These are phyloP conservation scores for Ophiostoma sp. DNA, from an alignment of 2,329 filamentous ascomycete genomes.

Conservation along the genomic window DNA sequence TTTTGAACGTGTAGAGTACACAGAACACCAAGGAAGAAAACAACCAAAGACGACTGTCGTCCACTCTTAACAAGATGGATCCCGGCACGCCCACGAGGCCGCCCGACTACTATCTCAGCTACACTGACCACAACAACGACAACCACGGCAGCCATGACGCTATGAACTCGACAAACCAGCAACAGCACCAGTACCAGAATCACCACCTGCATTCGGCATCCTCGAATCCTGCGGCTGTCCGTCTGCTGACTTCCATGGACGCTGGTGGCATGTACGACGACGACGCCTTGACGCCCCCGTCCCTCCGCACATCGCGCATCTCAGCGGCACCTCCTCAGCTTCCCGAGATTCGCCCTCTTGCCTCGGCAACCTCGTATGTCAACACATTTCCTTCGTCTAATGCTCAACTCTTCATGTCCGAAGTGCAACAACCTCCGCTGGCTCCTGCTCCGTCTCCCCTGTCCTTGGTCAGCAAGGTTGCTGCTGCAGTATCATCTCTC, in stretches of 20 bases:
- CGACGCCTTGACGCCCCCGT: constrained; percentile 22
- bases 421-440: neutral
- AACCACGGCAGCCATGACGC: constrained; percentile 47
- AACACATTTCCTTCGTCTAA: neutral
- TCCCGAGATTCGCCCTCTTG: constrained; percentile 35
- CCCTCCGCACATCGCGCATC: constrained; percentile 17
- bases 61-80: constrained; percentile 39
- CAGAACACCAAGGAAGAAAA: neutral
- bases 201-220: constrained; percentile 19
- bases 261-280: constrained; percentile 29
- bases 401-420: constrained; percentile 18
- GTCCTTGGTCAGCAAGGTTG: constrained; percentile 29
- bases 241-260: constrained; percentile 59
- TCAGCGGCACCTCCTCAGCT: constrained; percentile 20
- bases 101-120: constrained; percentile 50
- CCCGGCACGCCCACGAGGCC: constrained; percentile 49
- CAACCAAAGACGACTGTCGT: constrained; percentile 11
- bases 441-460: constrained; percentile 30
- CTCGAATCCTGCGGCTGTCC: constrained; percentile 48
- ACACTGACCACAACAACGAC: constrained; percentile 53
- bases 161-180: constrained; percentile 40
- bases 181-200: constrained; percentile 26
- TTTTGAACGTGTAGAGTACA: neutral
- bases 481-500: constrained; percentile 34
- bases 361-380: constrained; percentile 53